Conservation (phyloP, 139 green algal species). For the Pycnococcus provasolii region DNA sequence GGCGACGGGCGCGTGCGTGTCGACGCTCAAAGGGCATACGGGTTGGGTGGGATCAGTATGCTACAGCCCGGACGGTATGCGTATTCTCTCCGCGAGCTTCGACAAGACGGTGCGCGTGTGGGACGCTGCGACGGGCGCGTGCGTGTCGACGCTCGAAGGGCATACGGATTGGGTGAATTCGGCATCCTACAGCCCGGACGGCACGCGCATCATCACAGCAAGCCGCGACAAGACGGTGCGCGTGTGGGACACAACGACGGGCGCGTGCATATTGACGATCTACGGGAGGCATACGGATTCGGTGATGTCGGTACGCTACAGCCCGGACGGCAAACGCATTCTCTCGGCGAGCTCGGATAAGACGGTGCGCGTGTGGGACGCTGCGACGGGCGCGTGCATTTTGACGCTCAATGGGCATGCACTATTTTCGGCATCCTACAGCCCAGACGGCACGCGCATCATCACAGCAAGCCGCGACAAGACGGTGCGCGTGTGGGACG, state of each 20-base stretch:
- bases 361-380: constrained; percentile 92
- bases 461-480: constrained; percentile 65
- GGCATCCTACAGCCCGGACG: constrained; percentile 87
- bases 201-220: no score
- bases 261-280: neutral
- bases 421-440: no score
- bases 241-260: constrained; percentile 66
- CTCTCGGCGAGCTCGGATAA: constrained; percentile 93
- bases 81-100: constrained; percentile 80
- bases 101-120: constrained; percentile 97
- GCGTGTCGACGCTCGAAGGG: constrained; percentile 74
- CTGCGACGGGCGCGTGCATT: constrained; percentile 76
- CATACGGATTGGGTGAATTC: constrained; percentile 95
- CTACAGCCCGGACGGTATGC: constrained; percentile 85
- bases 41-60: no score
- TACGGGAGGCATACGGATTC: constrained; percentile 79
- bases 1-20: constrained; percentile 5
- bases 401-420: constrained; percentile 76
- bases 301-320: constrained; percentile 79
- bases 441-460: no score
- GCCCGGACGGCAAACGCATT: constrained; percentile 73
- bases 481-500: constrained; percentile 78
- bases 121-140: constrained; percentile 79
- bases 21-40: constrained; percentile 8
- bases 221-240: no score